These are phyloP conservation scores for Saksenaea vasiformis DNA, from an alignment of 371 early-diverging fungal genomes.

Conservation along the genomic window DNA sequence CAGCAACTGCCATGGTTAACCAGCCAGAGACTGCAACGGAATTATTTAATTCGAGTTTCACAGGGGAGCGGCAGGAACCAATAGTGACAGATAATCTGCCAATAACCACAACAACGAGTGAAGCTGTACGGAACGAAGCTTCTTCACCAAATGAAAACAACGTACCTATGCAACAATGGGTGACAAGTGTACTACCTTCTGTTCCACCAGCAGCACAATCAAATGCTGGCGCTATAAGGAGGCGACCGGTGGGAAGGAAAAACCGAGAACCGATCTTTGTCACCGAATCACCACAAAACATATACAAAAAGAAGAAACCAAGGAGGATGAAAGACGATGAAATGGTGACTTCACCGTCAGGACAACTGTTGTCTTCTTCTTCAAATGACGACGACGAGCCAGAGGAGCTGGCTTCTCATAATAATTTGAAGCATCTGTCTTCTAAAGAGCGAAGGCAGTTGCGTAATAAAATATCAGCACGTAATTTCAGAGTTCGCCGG, in stretches of 20 bases:
- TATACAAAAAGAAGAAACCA: constrained; percentile 20
- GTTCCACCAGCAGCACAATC: neutral
- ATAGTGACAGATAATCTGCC: neutral
- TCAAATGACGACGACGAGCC: constrained; percentile 14
- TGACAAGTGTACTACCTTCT: neutral
- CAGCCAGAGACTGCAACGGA: neutral
- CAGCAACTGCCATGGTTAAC: no score
- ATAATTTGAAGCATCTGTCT: constrained; percentile 59
- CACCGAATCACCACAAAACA: constrained; percentile 23
- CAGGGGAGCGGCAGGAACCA: neutral
- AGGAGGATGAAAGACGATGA: neutral
- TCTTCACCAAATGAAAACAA: neutral
- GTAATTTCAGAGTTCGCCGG: constrained; percentile 85
- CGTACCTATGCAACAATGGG: neutral
- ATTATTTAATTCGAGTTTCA: neutral
- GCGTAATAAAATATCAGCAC: constrained; percentile 87
- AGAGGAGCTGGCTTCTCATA: constrained; percentile 7
- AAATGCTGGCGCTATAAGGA: neutral
- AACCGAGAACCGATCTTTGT: constrained; percentile 25
- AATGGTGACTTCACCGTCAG: neutral
- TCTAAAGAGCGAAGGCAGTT: constrained; percentile 85
- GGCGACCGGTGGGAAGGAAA: neutral
- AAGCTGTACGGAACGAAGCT: neutral
- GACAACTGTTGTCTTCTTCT: neutral
- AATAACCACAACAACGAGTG: neutral